Base-by-base conservation (phyloP, 192 early-diverging fungal species). In the Dispira simplex region DNA sequence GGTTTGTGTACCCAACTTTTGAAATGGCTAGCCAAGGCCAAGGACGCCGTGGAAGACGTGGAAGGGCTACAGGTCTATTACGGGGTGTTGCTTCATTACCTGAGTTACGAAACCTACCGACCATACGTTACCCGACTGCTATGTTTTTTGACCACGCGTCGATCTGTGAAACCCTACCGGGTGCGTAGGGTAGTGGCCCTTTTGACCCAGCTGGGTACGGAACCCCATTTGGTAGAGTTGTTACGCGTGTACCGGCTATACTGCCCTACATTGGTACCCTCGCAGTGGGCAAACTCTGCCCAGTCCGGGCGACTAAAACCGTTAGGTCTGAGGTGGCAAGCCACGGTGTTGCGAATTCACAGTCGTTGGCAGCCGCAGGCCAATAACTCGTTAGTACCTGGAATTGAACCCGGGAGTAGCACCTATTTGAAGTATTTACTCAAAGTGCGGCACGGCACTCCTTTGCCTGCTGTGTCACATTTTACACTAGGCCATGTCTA, bases 81-180 rank as follows among this genome's bases (percentile, higher is more conserved):
- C 56, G 73, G 73, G 23, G 77, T 80, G 21, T 63, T 73, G 1
- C 79, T 83, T 49, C 77, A 80, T 62, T 80, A 78, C 60, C 59
- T 80, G 2, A 49, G 64, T 9, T 72, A 68, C 56, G 74, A 73
- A 14, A 80, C 65, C 27, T 45, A 44, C 71, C 78, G 81, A 46
- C 66, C 75, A 3, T 52, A 64, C 6, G 43, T 77, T 0, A 78
- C 75, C 46, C 79, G 79, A 46, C 63, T 83, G 4, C 66, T 81
- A 14, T 78, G 77, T 45, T 72, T 69, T 18, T 56, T 83, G 65
- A 81, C 81, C 23, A 68, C 66, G 25, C 60, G 74, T 13, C 71
- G 73, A 43, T 72, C 77, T 57, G 81, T 79, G 3, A 79, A 74
- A 56, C 64, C 73, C 13, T 80, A 73, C 56, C 67, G 81, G 63